Percentiles rank a stretch among this genome's conserved stretches.
Conservation (phyloP, 1,284 basidiomycete genomes). For the Moniliophthora roreri region DNA sequence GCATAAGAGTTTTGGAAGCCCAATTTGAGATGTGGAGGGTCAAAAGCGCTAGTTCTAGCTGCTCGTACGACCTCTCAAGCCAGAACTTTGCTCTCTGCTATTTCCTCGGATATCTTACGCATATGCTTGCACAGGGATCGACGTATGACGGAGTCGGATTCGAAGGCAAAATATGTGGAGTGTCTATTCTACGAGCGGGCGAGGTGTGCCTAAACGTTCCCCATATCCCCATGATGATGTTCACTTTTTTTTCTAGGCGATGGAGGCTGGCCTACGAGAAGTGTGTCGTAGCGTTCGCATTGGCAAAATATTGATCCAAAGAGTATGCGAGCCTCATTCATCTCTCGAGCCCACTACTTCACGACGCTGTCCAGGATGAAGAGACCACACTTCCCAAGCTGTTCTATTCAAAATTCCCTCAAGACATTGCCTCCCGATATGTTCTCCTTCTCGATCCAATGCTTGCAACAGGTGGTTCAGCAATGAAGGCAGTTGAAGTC, state of each 20-base stretch:
- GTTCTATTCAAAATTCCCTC: constrained; percentile 91
- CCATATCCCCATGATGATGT: constrained; percentile 3
- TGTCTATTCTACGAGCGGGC: constrained; percentile 88
- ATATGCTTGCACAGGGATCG: constrained; percentile 52
- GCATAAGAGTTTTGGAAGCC: no score
- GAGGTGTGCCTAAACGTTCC: constrained; percentile 51
- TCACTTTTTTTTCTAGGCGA: constrained; percentile 54
- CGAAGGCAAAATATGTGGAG: constrained; percentile 93
- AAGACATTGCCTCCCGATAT: constrained; percentile 90
- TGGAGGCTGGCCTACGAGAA: constrained; percentile 93
- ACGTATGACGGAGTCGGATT: constrained; percentile 88
- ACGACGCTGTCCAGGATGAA: constrained; percentile 67
- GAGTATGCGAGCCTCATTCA: constrained; percentile 46
- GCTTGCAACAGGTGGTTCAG: constrained; percentile 97
- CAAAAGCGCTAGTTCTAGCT: no score
- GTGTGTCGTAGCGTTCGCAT: constrained; percentile 91
- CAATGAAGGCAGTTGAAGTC: constrained; percentile 96
- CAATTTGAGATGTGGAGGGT: no score
- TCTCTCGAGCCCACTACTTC: constrained; percentile 3
- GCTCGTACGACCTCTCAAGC: no score
- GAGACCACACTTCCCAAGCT: constrained; percentile 89
- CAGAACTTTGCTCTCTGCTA: no score
- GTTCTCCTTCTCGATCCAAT: constrained; percentile 96
- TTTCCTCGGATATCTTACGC: background rate
- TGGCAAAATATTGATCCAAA: constrained; percentile 92